Evolutionary conservation across 768 basidiomycete genomes (phyloP).

Genomic region (Dictyophora rubrovolvata): DNA sequence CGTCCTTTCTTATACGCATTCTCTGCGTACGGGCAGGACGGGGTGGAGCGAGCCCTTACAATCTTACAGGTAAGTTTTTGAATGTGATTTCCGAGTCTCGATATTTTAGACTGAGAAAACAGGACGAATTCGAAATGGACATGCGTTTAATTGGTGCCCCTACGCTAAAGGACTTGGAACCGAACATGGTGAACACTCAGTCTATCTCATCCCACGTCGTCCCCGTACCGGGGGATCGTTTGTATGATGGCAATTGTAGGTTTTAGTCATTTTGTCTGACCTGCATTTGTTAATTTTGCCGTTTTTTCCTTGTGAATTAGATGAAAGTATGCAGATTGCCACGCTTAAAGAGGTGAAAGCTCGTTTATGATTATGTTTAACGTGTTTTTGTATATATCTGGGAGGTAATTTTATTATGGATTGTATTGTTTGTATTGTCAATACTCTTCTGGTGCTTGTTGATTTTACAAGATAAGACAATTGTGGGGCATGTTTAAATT

Average conservation of each 20-base stretch:
- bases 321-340: constrained; percentile 28
- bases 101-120: constrained; percentile 1
- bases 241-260: constrained; percentile 80
- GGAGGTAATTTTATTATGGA: no score
- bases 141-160: constrained; percentile 84
- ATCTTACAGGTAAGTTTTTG: constrained; percentile 51
- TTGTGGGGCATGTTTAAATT: no score
- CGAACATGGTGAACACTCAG: constrained; percentile 82
- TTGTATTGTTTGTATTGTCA: no score
- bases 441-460: no score
- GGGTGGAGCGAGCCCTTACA: constrained; percentile 73
- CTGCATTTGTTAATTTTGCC: neutral
- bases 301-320: constrained; percentile 4
- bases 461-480: no score
- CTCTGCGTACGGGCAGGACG: constrained; percentile 80
- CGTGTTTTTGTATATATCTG: no score
- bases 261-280: constrained; percentile 7
- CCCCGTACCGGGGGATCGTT: constrained; percentile 57
- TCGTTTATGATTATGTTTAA: constrained; percentile 23
- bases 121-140: constrained; percentile 99
- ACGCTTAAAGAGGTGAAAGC: constrained; percentile 29
- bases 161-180: constrained; percentile 67
- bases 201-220: constrained; percentile 58
- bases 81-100: constrained; percentile 10
- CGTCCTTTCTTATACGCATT: constrained; percentile 84